Percentiles rank a stretch among this genome's conserved stretches.
Conservation (phyloP, 257 asterid genomes). For the Solanum chmielewskii region DNA sequence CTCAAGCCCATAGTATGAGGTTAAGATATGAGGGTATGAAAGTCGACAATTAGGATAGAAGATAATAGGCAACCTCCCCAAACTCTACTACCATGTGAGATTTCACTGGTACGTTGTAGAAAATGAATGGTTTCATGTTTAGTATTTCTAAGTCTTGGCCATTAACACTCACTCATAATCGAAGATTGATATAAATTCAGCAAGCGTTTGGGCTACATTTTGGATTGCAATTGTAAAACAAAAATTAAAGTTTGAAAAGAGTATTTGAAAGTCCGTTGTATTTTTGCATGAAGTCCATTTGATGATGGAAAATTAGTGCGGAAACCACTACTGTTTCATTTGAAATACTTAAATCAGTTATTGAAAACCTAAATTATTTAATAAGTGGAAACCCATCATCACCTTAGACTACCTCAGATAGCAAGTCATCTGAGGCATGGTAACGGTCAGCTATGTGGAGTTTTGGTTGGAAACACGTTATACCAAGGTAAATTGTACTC, state of each 20-base stretch:
- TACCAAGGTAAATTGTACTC: not conserved
- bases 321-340: not conserved
- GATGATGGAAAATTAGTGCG: not conserved
- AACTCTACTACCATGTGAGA: not conserved
- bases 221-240: not conserved
- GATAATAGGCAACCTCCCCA: not conserved
- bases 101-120: not conserved
- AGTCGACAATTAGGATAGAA: not conserved
- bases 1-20: not conserved
- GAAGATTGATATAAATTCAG: not conserved
- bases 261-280: not conserved
- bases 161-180: not conserved
- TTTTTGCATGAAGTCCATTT: not conserved
- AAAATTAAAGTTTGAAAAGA: not conserved
- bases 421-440: not conserved
- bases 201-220: not conserved
- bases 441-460: not conserved
- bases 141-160: not conserved
- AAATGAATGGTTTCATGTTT: not conserved
- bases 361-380: not conserved
- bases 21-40: not conserved
- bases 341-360: not conserved
- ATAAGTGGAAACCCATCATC: not conserved
- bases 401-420: not conserved
- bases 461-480: not conserved